phyloP scores from a whole-genome alignment of 306 rosid genomes.

The Acacia melanoxylon region DNA sequence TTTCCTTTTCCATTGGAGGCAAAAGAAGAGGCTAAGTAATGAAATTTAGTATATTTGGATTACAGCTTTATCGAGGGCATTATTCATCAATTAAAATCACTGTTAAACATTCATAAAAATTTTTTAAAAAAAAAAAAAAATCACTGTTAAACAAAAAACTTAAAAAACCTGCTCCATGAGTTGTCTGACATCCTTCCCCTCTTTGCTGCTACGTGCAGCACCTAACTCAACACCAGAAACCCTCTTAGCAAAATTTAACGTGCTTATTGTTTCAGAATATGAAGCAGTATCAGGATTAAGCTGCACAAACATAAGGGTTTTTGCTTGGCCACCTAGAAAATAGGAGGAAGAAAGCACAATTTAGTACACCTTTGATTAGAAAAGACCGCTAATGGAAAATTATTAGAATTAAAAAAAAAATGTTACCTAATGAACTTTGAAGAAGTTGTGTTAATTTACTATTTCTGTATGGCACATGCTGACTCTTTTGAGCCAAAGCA shows the following conservation, averaged over 20 bases:
- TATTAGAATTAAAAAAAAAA: not conserved
- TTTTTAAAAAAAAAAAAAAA: too few relatives aligned
- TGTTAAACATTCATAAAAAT: too few relatives aligned
- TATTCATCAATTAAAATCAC: slow-evolving; percentile 21
- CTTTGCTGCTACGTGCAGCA: slow-evolving; percentile 97
- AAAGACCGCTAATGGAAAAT: slow-evolving; percentile 7
- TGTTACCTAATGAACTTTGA: slow-evolving; percentile 90
- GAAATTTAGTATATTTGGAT: not conserved
- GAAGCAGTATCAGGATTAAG: slow-evolving; percentile 92
- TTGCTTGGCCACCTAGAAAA: slow-evolving; percentile 92
- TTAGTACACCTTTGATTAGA: slow-evolving; percentile 12
- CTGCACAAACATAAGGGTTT: slow-evolving; percentile 99
- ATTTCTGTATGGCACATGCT: slow-evolving; percentile 94
- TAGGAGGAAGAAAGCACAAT: slow-evolving; percentile 23
- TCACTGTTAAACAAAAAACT: slow-evolving; percentile 17
- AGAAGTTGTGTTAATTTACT: slow-evolving; percentile 98
- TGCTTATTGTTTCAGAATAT: slow-evolving; percentile 83
- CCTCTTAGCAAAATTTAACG: slow-evolving; percentile 97
- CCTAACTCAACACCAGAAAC: slow-evolving; percentile 99
- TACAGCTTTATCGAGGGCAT: not conserved
- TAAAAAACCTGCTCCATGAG: slow-evolving; percentile 89
- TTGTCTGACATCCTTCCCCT: slow-evolving; percentile 93
- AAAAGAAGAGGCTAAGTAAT: not conserved
- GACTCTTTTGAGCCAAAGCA: slow-evolving; percentile 89
- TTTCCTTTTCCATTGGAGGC: not conserved